Percentiles rank a stretch among this genome's conserved stretches.
phyloP scores from a whole-genome alignment of 176 grass and related monocot genomes.

The sorghum (Sorghum bicolor) region DNA sequence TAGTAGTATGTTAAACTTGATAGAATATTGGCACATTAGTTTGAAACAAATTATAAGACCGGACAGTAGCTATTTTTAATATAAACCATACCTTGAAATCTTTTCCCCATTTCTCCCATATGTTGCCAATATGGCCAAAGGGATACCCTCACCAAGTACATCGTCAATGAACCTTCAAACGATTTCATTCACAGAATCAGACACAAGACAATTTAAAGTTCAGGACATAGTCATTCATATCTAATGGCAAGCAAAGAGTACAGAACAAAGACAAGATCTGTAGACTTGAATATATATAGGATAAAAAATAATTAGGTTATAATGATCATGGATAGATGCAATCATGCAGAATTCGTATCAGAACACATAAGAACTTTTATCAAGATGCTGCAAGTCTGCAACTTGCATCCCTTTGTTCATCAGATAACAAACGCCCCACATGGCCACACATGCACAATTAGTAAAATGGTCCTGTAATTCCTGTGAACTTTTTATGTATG shows the following conservation, averaged over 20 bases:
- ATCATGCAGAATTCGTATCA: slow-evolving; percentile 1
- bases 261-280: not conserved
- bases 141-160: slow-evolving; percentile 63
- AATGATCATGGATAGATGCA: not conserved
- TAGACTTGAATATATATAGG: not conserved
- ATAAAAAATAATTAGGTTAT: not conserved
- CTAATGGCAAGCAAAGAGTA: not conserved
- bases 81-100: slow-evolving; percentile 56
- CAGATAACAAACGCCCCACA: not conserved
- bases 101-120: slow-evolving; percentile 90
- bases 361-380: not conserved
- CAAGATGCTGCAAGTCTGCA: too few relatives aligned
- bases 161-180: slow-evolving; percentile 86
- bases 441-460: not conserved
- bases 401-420: too few relatives aligned
- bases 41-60: slow-evolving; percentile 4
- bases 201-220: slow-evolving; percentile 11
- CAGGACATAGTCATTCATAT: not conserved
- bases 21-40: not conserved
- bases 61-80: not conserved
- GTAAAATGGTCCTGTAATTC: not conserved
- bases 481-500: not conserved
- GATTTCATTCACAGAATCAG: slow-evolving; percentile 29
- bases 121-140: slow-evolving; percentile 63
- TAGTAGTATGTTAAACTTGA: not conserved